These are phyloP conservation scores for Inonotus obliquus DNA, from an alignment of 1,284 basidiomycete species.

Conservation along the genomic window DNA sequence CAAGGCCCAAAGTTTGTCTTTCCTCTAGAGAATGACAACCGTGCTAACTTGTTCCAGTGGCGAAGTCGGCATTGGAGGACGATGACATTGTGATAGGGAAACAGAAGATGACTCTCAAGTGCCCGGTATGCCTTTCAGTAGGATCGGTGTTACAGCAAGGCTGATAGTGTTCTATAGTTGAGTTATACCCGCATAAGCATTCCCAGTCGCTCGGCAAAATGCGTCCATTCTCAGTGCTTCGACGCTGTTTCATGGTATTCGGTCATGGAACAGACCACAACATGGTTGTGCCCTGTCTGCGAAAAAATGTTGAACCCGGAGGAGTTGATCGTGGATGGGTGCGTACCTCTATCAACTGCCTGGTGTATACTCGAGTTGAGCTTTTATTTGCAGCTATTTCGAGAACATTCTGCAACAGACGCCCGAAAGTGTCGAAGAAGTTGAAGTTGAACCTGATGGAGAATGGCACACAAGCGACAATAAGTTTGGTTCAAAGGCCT, in stretches of 20 bases:
- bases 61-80: slow-evolving; percentile 56
- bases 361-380: slow-evolving; percentile 11
- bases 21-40: slow-evolving; percentile 1
- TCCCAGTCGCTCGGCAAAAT: slow-evolving; percentile 82
- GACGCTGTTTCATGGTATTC: slow-evolving; percentile 93
- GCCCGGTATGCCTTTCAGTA: slow-evolving; percentile 62
- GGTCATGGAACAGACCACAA: slow-evolving; percentile 95
- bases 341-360: slow-evolving; percentile 27
- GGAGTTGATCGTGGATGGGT: slow-evolving; percentile 92
- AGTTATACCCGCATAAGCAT: slow-evolving; percentile 84
- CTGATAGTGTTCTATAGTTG: slow-evolving; percentile 44
- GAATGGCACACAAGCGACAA: slow-evolving; percentile 93
- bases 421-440: slow-evolving; percentile 82
- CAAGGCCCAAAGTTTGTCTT: slow-evolving; percentile 53
- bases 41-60: slow-evolving; percentile 44
- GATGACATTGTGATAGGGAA: slow-evolving; percentile 87
- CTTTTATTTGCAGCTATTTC: slow-evolving; percentile 57
- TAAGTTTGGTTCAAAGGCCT: slow-evolving; percentile 70
- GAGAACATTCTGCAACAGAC: slow-evolving; percentile 75
- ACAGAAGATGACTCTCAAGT: slow-evolving; percentile 86
- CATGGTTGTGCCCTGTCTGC: slow-evolving; percentile 96
- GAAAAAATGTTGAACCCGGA: slow-evolving; percentile 74
- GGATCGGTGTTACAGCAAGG: not conserved
- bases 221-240: slow-evolving; percentile 94
- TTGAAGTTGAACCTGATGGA: slow-evolving; percentile 90